Base-by-base conservation (phyloP, 2,329 filamentous ascomycete species). In the Neonectria magnoliae region DNA sequence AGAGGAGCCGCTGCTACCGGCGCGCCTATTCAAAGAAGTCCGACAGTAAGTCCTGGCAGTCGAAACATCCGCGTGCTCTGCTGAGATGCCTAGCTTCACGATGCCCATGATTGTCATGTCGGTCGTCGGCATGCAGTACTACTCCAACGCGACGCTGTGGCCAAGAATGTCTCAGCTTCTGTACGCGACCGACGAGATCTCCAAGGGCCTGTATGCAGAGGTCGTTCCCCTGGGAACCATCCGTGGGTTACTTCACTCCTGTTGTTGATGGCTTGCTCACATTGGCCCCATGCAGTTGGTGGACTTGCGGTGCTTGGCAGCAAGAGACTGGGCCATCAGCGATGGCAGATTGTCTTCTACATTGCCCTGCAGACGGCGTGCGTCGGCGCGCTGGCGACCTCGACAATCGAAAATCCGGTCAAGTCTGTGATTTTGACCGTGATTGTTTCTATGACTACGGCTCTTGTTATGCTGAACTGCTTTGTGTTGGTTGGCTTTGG, bases 401-500 rank as follows among this genome's bases (percentile, higher is more conserved):
- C 62, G 6, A 53, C 57, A 3, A 61, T 64, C 27, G 62, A 64
- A 1, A 61, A 64, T 11, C 62, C 62, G 6, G 62, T 48, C 29
- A 64, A 64, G n/a, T 60, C 62, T 4, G 51, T 64, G 10, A 14
- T 64, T 6, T 10, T 64, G 14, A 64, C 62, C 0, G 45, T 60
- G 2, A 60, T 64, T 31, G 62, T 64, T 11, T 64, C 62, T 5
- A 64, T 64, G 57, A 61, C 62, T 16, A 64, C 62, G 36, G 41
- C 62, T n/a, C 45, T 61, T 8, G 51, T 64, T 11, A 64, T 64
- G 29, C 57, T 64, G 1, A 64, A 64, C 29, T 64, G 62, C 47
- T 64, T 64, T 33, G 62, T 64, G 14, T 41, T 64, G 14, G 62
- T 64, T n/a, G 62, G 62, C 18, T 64, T 64, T 3, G 62, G 62